These are phyloP conservation scores for Candida schatavii DNA, from an alignment of 805 yeast species.

Conservation along the genomic window DNA sequence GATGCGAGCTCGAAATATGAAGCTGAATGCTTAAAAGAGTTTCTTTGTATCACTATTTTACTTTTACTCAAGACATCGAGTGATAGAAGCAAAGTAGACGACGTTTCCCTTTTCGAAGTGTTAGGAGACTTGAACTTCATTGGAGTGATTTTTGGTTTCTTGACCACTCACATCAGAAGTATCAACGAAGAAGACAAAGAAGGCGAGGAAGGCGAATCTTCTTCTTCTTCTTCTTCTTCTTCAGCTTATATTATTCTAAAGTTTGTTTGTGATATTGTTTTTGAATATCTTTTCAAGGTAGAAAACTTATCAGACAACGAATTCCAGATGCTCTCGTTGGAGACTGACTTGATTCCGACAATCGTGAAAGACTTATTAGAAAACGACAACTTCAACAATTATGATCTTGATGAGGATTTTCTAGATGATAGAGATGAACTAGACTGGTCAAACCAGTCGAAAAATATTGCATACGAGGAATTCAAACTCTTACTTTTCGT, in stretches of 20 bases:
- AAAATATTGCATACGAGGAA: constrained; percentile 54
- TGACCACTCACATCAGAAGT: constrained; percentile 23
- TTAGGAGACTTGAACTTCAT: constrained; percentile 17
- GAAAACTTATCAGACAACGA: constrained; percentile 35
- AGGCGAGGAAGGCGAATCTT: too few species aligned
- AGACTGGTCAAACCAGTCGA: constrained; percentile 51
- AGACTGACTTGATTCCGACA: constrained; percentile 25
- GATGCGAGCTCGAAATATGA: constrained; percentile 14
- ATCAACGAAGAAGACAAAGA: too few species aligned
- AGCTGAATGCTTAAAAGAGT: constrained; percentile 28
- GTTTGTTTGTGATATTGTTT: constrained; percentile 38
- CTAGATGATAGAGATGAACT: constrained; percentile 14
- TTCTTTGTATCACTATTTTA: constrained; percentile 31
- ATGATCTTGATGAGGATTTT: constrained; percentile 21
- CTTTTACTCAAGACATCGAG: constrained; percentile 29
- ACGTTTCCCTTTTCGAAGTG: not conserved
- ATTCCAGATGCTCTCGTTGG: constrained; percentile 24
- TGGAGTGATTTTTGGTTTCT: constrained; percentile 26
- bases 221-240: constrained; percentile 7
- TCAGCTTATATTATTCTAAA: constrained; percentile 32
- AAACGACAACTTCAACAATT: constrained; percentile 33
- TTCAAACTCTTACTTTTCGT: constrained; percentile 70
- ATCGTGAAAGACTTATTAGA: constrained; percentile 28
- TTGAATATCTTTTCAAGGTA: constrained; percentile 37
- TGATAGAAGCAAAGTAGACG: not conserved